Conservation (phyloP, 176 grass and related monocot species). For the Poa annua region DNA sequence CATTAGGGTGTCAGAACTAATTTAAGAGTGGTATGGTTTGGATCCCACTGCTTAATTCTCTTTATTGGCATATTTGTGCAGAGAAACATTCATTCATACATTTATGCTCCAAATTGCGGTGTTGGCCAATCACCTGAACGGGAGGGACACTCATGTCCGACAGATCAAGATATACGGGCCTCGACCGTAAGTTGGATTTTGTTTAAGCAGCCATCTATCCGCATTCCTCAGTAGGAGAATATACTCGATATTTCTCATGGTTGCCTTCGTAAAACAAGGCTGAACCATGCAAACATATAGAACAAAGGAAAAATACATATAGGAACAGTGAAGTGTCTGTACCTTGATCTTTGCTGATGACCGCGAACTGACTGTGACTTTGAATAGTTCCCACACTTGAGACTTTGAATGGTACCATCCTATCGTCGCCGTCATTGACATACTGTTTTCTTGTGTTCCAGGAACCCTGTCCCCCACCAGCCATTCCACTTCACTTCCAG, state of each 20-base stretch:
- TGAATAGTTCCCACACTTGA: not conserved
- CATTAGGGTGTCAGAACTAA: not conserved
- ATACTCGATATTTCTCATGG: not conserved
- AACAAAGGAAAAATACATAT: no score
- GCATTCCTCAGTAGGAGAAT: not conserved
- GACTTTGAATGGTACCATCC: not conserved
- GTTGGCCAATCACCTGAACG: slow-evolving; percentile 89
- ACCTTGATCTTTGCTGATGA: not conserved
- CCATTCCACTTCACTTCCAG: slow-evolving; percentile 91
- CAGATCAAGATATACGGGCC: slow-evolving; percentile 97
- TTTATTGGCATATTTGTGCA: slow-evolving; percentile 50
- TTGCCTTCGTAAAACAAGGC: not conserved
- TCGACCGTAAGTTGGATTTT: slow-evolving; percentile 68
- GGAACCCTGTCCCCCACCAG: slow-evolving; percentile 56
- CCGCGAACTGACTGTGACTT: not conserved
- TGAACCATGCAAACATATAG: not conserved
- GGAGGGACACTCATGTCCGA: slow-evolving; percentile 85
- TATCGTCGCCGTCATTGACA: not conserved
- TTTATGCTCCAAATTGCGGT: slow-evolving; percentile 97
- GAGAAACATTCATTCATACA: slow-evolving; percentile 85
- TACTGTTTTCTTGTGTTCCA: slow-evolving; percentile 39
- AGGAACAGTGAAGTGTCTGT: no score
- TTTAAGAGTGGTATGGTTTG: not conserved
- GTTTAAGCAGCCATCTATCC: not conserved
- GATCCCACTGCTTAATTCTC: slow-evolving; percentile 6